phyloP scores from a whole-genome alignment of 257 asterid species.

The Linderniella brevidens region DNA sequence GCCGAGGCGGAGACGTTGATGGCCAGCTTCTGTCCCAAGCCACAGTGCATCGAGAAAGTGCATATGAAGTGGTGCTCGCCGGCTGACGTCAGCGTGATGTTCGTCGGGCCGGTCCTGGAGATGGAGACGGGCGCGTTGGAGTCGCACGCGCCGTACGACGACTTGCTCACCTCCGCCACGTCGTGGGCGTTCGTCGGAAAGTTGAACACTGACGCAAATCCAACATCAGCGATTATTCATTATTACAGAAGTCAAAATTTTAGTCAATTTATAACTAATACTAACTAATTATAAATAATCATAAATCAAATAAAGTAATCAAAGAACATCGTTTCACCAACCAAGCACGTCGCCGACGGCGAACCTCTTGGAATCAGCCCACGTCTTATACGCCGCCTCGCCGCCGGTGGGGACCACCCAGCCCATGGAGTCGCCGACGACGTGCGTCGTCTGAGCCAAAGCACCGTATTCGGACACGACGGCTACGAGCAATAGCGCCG shows the following conservation, averaged over 20 bases:
- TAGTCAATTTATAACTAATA: too few species aligned
- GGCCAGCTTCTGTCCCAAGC: conserved; percentile 35
- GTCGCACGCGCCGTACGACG: conserved; percentile 33
- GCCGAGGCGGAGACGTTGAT: conserved; percentile 31
- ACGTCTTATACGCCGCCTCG: conserved; percentile 27
- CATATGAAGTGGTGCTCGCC: conserved; percentile 53
- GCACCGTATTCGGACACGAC: conserved; percentile 9
- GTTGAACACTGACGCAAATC: conserved; percentile 36
- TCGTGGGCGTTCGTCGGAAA: conserved; percentile 25
- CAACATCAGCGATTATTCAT: too few species aligned
- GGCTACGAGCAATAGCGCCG: too few species aligned
- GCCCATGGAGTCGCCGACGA: conserved; percentile 49
- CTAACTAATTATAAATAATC: too few species aligned
- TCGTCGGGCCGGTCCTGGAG: conserved; percentile 29
- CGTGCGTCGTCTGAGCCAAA: conserved; percentile 45
- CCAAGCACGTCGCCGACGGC: conserved; percentile 44
- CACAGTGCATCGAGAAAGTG: conserved; percentile 29
- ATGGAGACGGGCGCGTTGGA: conserved; percentile 25
- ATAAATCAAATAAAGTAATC: too few species aligned
- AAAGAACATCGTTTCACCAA: conserved; percentile 1
- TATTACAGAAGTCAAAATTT: too few species aligned
- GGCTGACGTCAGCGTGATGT: conserved; percentile 23
- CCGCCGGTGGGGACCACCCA: conserved; percentile 60
- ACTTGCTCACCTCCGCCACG: conserved; percentile 41
- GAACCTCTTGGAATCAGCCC: conserved; percentile 41